Conservation (phyloP, 345 rosid species). For the Eucalyptus sideroxylon region DNA sequence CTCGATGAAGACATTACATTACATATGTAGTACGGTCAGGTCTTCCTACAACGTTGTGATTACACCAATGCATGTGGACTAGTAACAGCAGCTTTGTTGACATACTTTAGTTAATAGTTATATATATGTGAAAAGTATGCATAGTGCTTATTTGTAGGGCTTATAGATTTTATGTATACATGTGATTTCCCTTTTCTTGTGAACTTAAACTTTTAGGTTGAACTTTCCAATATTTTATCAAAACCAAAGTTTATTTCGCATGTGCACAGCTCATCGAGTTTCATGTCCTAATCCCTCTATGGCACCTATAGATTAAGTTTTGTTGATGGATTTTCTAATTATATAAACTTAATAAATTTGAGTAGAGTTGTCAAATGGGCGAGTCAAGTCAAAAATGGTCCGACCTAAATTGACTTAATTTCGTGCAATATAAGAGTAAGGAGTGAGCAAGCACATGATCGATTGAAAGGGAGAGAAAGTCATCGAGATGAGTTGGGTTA, state of each 20-base stretch:
- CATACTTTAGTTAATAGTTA: neutral
- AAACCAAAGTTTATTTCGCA: neutral
- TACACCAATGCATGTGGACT: neutral
- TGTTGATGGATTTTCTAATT: neutral
- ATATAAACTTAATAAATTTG: neutral
- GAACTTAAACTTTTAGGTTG: neutral
- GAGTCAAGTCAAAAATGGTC: fast-evolving
- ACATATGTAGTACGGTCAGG: neutral
- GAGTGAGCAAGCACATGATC: too few species aligned
- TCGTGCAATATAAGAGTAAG: too few species aligned
- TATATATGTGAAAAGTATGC: too few species aligned
- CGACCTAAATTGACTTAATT: too few species aligned
- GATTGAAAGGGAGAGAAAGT: too few species aligned
- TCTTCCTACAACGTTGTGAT: neutral
- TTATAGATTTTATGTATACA: neutral
- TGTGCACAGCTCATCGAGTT: fast-evolving
- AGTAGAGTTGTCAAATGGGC: fast-evolving
- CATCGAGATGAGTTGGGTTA: too few species aligned
- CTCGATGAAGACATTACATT: neutral
- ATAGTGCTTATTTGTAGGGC: neutral
- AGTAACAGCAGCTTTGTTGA: neutral
- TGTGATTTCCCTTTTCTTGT: neutral
- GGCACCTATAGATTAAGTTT: neutral
- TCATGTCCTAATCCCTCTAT: neutral
- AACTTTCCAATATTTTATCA: neutral